Base-by-base conservation (phyloP, 176 grass and related monocot species). In the Poa pratensis region DNA sequence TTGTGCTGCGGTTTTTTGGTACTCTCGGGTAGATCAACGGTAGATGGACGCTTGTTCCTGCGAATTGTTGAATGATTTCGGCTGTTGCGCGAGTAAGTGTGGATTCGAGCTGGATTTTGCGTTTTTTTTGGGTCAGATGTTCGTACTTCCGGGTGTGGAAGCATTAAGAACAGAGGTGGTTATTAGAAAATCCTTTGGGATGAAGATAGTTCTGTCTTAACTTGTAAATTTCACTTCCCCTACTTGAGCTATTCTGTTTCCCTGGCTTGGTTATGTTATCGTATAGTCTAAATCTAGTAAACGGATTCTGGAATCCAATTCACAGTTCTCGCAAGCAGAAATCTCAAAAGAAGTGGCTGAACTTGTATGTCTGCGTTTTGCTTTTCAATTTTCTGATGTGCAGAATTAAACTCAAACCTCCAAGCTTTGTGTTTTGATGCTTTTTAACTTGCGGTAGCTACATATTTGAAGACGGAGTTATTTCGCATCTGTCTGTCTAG, bases 321-420 rank as follows among this genome's bases (percentile, higher is more conserved):
- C 11, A 11, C 8, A 64, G 20, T 55, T 52, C 23, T 28, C 23
- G 8, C 22, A 61, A n/a, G 8, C 6, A 23, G n/a, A 87, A 45
- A 87, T 63, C 49, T 73, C 76, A 10, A 50, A 50, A 79, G 52
- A 51, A 86, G 9, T 20, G 48, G 55, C 22, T 20, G 19, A 77
- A 30, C 0, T 11, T 34, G 15, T 40, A 2, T 55, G 19, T 54
- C 13, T 81, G 30, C 20, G 35, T 77, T 14, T 7, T 50, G 43
- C 59, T 49, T 64, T 32, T 65, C 2, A 8, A 14, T 20, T 13
- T 19, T 48, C 24, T 32, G 59, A 32, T 65, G 23, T 19, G 40
- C 77, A 64, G 16, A 48, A 78, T 20, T 64, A 15, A 66, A 30
- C 42, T 80, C 23, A 9, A 48, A 5, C 3, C 22, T 76, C 8